Base-by-base conservation (phyloP, 768 basidiomycete species). In the Lentinula detonsa region DNA sequence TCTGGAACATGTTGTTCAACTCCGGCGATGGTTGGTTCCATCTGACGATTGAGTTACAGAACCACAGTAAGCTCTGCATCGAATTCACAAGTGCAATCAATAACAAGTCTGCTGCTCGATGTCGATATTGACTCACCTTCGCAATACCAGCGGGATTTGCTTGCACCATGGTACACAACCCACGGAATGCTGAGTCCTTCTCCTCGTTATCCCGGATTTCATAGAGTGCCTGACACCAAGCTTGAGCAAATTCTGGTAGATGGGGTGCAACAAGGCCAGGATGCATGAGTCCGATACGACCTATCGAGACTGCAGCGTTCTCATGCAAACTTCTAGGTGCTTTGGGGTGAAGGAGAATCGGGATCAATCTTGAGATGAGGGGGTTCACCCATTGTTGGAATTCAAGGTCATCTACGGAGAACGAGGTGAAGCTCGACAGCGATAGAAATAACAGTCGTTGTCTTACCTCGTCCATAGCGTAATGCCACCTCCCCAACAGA, bases 161-260 rank as follows among this genome's bases (percentile, higher is more conserved):
- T 73, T 95, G 93, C 62, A 98, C 93, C 40, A 98, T 87, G 33
- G 93, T 93, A 74, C 97, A 99, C 67, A 99, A 85, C 2, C 97
- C 97, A 60, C 95, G 83, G 85, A 98, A 99, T 5, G 97, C 97
- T 21, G 95, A 98, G 69, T 98, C 97, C 76, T 98, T 99, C 79
- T 99, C 97, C 67, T 98, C 96, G 68, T 98, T 99, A 69, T 99
- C 97, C 64, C 97, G 88, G 72, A 99, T 99, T 74, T 98, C 97
- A 71, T 95, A 95, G 58, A 99, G 76, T 6, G 96, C 95, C 67
- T 93, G 91, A 73, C 96, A 97, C 97, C 97, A 99, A 13, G 91
- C 87, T 72, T 93, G 91, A 4, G 94, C 95, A 73, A 98, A 98
- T 65, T 90, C 88, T 0, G 86, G 82, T 33, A 98, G 76, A 69